Base-by-base conservation (phyloP, 495 filamentous ascomycete species). In the Penicillium tannophilum region DNA sequence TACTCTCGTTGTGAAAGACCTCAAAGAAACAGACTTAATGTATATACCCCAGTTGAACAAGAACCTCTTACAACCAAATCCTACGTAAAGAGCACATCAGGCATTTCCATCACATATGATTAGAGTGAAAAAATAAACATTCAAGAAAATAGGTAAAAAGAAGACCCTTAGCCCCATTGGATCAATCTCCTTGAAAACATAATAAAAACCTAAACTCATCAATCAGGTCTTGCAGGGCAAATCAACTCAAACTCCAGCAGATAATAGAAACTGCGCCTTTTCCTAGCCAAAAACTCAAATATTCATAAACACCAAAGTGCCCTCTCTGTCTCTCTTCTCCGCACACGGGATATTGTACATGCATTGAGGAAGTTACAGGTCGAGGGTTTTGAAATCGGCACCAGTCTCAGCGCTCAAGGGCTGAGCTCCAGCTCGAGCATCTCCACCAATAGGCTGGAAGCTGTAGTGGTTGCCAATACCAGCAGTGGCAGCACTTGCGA, bases 341-440 rank as follows among this genome's bases (percentile, higher is more conserved):
- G 46, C 53, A 57, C 58, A 65, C 58, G 55, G 46, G 41, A 62
- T 70, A 70, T 68, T 62, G 58, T 70, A 70, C 67, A 70, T 65
- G 61, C 35, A 61, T 61, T 43, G 65, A 56, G 54, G 35, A 52
- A 49, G 24, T 75, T 72, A 83, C 62, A 83, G 68, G 49, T 81
- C 79, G 63, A 80, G 66, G 36, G 68, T 73, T 63, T 78, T 81
- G 69, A 69, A 80, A 51, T 79, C 78, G 35, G 75, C 74, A 19
- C 84, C 87, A 35, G 65, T 59, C 47, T 88, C 84, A 16, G 80
- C 80, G 61, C 87, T 90, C 63, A 90, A 72, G 2, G 89, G 90
- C 63, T 89, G 83, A 47, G 86, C 79, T 36, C 75, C 77, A 24
- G 77, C 73, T 9, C 76, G 72, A 6, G 78, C 56, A 39, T 79